Evolutionary conservation across 2,329 filamentous ascomycete genomes (phyloP).

Genomic region (Gliomastix tumulicola): DNA sequence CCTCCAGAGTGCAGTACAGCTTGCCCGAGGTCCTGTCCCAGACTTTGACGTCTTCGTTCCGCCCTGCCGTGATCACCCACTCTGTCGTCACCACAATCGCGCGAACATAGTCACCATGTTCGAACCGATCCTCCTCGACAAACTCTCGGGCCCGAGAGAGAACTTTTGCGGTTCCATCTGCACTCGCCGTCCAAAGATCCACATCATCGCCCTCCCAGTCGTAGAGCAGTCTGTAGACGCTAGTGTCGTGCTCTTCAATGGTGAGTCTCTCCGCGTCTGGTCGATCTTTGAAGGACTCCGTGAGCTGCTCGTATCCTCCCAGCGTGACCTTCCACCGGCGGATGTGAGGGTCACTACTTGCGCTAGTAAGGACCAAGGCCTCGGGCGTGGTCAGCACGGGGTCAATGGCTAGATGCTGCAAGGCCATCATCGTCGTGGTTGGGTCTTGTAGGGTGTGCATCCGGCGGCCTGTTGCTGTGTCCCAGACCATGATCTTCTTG

Average conservation of each 20-base stretch:
- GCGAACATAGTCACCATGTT: constrained; percentile 85
- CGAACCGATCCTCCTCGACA: constrained; percentile 62
- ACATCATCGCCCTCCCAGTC: constrained; percentile 52
- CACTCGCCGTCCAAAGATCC: constrained; percentile 88
- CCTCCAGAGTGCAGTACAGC: constrained; percentile 66
- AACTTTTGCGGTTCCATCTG: constrained; percentile 82
- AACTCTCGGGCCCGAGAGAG: constrained; percentile 64
- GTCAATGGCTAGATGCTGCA: constrained; percentile 76
- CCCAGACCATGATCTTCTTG: constrained; percentile 79
- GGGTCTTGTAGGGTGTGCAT: constrained; percentile 76
- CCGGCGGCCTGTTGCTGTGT: constrained; percentile 58
- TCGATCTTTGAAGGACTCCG: constrained; percentile 33
- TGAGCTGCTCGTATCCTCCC: constrained; percentile 45
- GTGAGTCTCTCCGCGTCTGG: constrained; percentile 35
- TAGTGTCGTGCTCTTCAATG: constrained; percentile 82
- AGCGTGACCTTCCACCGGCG: constrained; percentile 64
- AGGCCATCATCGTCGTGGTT: constrained; percentile 61
- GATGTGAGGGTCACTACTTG: constrained; percentile 74
- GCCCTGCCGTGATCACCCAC: constrained; percentile 80
- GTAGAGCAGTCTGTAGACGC: constrained; percentile 75
- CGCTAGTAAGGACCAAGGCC: constrained; percentile 61
- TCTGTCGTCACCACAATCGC: constrained; percentile 69
- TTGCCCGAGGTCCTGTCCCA: constrained; percentile 74
- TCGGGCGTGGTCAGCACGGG: constrained; percentile 46
- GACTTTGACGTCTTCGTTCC: constrained; percentile 85